These are phyloP conservation scores for Fusarium humuli DNA, from an alignment of 2,329 filamentous ascomycete genomes.

Conservation along the genomic window DNA sequence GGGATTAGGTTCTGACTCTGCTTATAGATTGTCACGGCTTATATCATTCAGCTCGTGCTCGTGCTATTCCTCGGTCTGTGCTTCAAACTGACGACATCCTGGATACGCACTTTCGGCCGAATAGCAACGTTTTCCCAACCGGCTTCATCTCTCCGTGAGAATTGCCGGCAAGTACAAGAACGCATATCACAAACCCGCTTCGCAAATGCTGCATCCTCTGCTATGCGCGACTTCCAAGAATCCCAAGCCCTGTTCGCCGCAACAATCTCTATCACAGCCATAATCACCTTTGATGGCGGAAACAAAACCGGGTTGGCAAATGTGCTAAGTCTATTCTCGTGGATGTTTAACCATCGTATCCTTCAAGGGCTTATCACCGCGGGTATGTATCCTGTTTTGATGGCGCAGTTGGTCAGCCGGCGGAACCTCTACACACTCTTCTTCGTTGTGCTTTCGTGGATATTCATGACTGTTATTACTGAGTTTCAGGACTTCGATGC, in stretches of 20 bases:
- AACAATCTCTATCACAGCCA: conserved; percentile 3
- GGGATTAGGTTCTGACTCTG: too few species aligned
- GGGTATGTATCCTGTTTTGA: neutral
- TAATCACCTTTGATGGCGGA: neutral
- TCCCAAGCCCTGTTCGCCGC: conserved; percentile 1
- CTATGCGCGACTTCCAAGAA: conserved; percentile 1
- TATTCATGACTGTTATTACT: neutral
- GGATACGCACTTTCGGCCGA: neutral
- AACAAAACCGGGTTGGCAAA: neutral
- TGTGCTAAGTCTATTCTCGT: neutral
- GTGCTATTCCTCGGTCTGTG: neutral
- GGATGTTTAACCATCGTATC: neutral
- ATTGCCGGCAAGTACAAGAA: neutral
- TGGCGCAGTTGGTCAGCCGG: neutral
- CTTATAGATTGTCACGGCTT: neutral
- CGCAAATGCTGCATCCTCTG: neutral
- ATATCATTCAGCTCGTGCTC: neutral
- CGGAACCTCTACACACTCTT: neutral
- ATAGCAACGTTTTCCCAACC: neutral
- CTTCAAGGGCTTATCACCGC: neutral
- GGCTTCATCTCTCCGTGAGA: rapidly evolving
- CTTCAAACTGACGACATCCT: neutral
- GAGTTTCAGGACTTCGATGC: neutral
- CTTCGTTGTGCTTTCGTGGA: neutral
- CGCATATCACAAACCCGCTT: neutral